Conservation (phyloP, 2,329 filamentous ascomycete genomes). For the Alternaria tenuissima region DNA sequence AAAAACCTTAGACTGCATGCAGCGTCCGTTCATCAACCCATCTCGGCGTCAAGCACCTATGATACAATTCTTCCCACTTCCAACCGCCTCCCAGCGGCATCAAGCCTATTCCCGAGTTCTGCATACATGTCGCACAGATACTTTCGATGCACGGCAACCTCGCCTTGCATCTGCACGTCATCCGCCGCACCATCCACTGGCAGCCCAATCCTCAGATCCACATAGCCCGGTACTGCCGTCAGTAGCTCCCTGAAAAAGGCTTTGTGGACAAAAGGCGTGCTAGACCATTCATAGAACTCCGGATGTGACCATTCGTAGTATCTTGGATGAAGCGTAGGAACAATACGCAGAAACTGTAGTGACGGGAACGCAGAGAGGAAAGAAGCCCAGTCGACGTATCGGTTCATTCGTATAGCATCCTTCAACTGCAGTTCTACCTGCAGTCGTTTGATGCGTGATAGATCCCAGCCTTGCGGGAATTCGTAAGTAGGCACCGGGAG, state of each 20-base stretch:
- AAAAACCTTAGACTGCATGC: not conserved
- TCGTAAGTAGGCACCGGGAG: conserved; percentile 32
- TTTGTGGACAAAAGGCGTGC: conserved; percentile 37
- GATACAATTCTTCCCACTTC: conserved; percentile 1
- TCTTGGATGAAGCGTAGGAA: conserved; percentile 36
- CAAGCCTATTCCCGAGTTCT: conserved; percentile 19
- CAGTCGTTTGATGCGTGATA: conserved; percentile 31
- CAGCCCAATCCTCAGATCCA: conserved; percentile 30
- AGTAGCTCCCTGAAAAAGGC: conserved; percentile 42
- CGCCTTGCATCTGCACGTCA: conserved; percentile 30
- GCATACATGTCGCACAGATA: conserved; percentile 35
- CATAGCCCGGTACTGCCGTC: conserved; percentile 26
- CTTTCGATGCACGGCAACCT: conserved; percentile 10
- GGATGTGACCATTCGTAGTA: conserved; percentile 42
- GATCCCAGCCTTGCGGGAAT: conserved; percentile 37
- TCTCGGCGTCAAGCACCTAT: not conserved
- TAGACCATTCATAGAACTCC: conserved; percentile 33
- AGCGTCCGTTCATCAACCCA: not conserved
- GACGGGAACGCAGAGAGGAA: conserved; percentile 35
- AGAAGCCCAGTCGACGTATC: conserved; percentile 40
- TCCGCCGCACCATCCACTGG: conserved; percentile 10
- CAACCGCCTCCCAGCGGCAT: conserved; percentile 5
- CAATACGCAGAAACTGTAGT: conserved; percentile 33
- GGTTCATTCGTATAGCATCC: conserved; percentile 43
- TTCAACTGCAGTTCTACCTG: conserved; percentile 42